phyloP scores from a whole-genome alignment of 163 green algal species.

The Chloroidium sp. region DNA sequence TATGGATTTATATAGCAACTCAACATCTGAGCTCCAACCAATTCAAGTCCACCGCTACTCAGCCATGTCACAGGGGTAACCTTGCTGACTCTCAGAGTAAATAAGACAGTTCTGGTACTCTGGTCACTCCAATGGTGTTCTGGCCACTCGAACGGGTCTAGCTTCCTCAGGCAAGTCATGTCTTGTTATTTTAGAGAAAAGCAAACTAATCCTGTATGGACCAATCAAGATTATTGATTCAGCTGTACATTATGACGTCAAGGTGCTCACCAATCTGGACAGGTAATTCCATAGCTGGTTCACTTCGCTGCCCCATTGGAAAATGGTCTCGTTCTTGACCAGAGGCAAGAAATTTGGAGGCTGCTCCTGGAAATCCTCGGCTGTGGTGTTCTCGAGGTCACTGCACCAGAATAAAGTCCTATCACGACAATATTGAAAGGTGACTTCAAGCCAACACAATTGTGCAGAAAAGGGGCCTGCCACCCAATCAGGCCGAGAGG shows the following conservation, averaged over 20 bases:
- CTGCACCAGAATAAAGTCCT: neutral
- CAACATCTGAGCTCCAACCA: too few species aligned
- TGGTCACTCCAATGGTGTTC: neutral
- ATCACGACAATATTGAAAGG: too few species aligned
- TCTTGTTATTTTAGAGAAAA: neutral
- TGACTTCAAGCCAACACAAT: neutral
- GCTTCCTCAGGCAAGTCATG: neutral
- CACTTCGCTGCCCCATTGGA: conserved; percentile 19
- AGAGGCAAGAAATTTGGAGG: conserved; percentile 23
- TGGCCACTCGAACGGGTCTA: neutral
- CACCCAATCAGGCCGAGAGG: neutral
- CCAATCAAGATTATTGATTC: neutral
- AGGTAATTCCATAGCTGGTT: conserved; percentile 22
- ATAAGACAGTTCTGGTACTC: neutral
- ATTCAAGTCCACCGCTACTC: too few species aligned
- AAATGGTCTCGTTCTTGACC: conserved; percentile 10
- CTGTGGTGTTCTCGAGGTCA: conserved; percentile 14
- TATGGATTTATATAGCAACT: too few species aligned
- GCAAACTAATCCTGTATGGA: neutral
- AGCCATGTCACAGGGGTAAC: too few species aligned
- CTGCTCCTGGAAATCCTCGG: conserved; percentile 3
- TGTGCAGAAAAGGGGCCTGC: neutral
- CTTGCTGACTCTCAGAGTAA: neutral
- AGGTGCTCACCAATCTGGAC: conserved; percentile 6
- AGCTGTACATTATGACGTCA: neutral